Conservation (phyloP, 75 land plant genomes). For the Pseudotsuga menziesii region DNA sequence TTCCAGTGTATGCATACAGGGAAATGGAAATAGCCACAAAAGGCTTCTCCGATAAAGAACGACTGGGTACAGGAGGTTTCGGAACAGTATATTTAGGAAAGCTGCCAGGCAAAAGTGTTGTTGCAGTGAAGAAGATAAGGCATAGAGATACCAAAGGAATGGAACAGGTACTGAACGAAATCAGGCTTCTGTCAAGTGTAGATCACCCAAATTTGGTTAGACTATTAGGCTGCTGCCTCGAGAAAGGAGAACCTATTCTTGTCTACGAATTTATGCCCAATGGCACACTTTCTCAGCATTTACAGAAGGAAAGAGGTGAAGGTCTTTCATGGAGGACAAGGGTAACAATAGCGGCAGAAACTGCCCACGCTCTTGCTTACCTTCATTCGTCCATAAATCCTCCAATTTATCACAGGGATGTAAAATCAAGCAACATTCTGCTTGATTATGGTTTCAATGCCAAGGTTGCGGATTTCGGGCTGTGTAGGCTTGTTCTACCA, state of each 20-base stretch:
- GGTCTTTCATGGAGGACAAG: slow-evolving; percentile 23
- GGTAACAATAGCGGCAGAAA: slow-evolving; percentile 19
- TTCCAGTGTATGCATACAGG: slow-evolving; percentile 17
- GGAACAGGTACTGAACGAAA: slow-evolving; percentile 19
- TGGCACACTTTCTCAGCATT: slow-evolving; percentile 24
- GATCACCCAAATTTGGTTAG: slow-evolving; percentile 22
- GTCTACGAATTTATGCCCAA: slow-evolving; percentile 35
- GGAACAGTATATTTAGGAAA: slow-evolving; percentile 31
- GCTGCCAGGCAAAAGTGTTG: slow-evolving; percentile 19
- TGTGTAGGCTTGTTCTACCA: slow-evolving; percentile 20
- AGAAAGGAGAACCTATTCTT: slow-evolving; percentile 18
- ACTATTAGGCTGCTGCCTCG: slow-evolving; percentile 25
- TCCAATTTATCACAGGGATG: slow-evolving; percentile 30
- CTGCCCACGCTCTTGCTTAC: slow-evolving; percentile 21
- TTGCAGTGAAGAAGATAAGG: slow-evolving; percentile 40
- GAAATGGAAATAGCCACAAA: slow-evolving; percentile 27
- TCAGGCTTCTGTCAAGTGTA: slow-evolving; percentile 21
- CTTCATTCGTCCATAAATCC: slow-evolving; percentile 20
- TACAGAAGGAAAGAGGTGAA: slow-evolving; percentile 15
- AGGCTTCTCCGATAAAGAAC: slow-evolving; percentile 15
- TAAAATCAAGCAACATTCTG: slow-evolving; percentile 35
- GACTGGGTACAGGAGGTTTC: slow-evolving; percentile 32
- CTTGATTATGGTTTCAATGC: slow-evolving; percentile 21
- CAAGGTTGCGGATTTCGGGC: slow-evolving; percentile 34
- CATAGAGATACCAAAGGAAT: slow-evolving; percentile 17